Evolutionary conservation across 148 eudicot species (phyloP), one percentile per base, ranked within the genome.

Genomic region (Persicaria tinctoria): DNA sequence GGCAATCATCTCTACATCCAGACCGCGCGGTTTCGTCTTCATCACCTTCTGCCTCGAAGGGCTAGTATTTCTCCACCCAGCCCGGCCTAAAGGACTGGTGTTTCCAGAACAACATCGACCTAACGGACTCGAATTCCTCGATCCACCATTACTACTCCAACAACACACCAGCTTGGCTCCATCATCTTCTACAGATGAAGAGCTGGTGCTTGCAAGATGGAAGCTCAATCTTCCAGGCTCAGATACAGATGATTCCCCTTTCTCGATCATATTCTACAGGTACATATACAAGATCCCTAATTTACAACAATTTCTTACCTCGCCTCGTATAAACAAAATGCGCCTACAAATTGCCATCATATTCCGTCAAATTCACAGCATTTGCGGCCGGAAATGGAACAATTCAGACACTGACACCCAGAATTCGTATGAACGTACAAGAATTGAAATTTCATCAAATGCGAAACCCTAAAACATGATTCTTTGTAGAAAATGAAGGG

Each of bases 21-120:
- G 85, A 75, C 99, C 99, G 54, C 97, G 79, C 0, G 99, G 99
- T 73, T 86, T 95, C 1, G 98, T 94, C 81, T 90, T 94, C 49
- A 88, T 54, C 80, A 78, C 89, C 83, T 87, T 90, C 80, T 90
- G 96, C 78, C 86, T 87, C 11, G 85, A 94, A 3, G 97, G 98
- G 57, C 99, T 95, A 5, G 93, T 90, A 62, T 92, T 95, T 79
- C 96, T 86, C 4, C 96, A 90, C 53, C 93, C 93, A 8, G 83
- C 66, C 44, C 92, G 87, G 6, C 93, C 81, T 56, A 89, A 68
- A 0, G 96, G 98, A 53, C 86, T 88, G 14, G 89, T 80, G 73
- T 86, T 86, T 76, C 92, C 85, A 9, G 89, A 84, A 76, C 87
- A 79, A 64, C 68, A 74, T 69, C 85, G 78, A 7, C 87, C 55